These are phyloP conservation scores for Saccharomyces kudriavzevii DNA, from an alignment of 805 yeast genomes.

Conservation along the genomic window DNA sequence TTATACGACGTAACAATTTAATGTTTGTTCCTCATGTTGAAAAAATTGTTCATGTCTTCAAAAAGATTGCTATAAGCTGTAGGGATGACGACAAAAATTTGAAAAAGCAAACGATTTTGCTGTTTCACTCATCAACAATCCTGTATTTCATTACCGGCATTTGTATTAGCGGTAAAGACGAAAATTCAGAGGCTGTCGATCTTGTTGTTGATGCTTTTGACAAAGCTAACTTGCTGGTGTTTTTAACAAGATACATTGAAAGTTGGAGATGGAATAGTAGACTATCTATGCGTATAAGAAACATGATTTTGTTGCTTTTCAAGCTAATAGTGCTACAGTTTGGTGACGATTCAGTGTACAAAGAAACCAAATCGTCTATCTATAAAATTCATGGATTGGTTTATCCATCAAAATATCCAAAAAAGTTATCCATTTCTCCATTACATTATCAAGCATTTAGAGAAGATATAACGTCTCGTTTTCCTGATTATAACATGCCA, in stretches of 20 bases:
- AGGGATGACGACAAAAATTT: constrained; percentile 17
- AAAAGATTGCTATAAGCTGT: constrained; percentile 17
- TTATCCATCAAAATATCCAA: constrained; percentile 19
- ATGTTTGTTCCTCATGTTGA: constrained; percentile 11
- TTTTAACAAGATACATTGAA: constrained; percentile 46
- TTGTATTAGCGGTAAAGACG: constrained; percentile 17
- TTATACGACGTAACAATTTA: constrained; percentile 18
- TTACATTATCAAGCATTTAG: constrained; percentile 76
- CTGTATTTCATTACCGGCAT: constrained; percentile 17
- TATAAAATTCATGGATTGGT: constrained; percentile 33
- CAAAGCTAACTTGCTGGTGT: constrained; percentile 33
- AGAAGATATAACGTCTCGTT: constrained; percentile 65
- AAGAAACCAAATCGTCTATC: constrained; percentile 40
- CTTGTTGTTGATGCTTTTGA: constrained; percentile 10
- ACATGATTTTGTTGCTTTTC: constrained; percentile 45
- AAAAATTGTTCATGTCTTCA: constrained; percentile 14
- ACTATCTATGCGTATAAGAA: constrained; percentile 43
- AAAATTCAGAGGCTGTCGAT: constrained; percentile 1
- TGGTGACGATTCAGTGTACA: constrained; percentile 44
- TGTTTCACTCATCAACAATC: constrained; percentile 23
- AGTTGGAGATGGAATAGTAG: constrained; percentile 56
- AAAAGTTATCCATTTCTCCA: constrained; percentile 54
- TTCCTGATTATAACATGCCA: constrained; percentile 60
- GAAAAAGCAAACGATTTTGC: constrained; percentile 12
- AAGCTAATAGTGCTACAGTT: constrained; percentile 50